Evolutionary conservation across 2,329 filamentous ascomycete genomes (phyloP), one percentile per base, ranked within the genome.

Genomic region (Rutstroemia sp.): DNA sequence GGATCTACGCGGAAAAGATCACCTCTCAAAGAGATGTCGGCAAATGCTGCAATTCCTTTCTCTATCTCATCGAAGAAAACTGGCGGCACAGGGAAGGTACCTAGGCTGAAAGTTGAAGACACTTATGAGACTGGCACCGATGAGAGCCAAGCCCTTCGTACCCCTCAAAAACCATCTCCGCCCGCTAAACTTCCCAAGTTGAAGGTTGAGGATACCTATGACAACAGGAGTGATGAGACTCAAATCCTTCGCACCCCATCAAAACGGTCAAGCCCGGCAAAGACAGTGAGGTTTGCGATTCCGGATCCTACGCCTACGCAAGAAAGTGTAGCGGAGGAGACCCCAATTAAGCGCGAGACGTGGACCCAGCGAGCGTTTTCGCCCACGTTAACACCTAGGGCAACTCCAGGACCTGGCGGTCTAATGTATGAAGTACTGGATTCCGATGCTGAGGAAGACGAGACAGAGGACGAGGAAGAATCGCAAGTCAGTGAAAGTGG

Each of bases 191-290:
- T 58, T n/a, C 63, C 62, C 1, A 65, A 51, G 25, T 57, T 67
- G 10, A 63, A 63, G 51, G 49, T 68, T 45, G 57, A 60, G 49
- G 66, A 69, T 58, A 66, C 64, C 2, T 68, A 60, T 53, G 60
- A 64, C 19, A 63, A 49, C 4, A 51, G 42, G n/a, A 58, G 52
- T 19, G 58, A 61, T 37, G 55, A 51, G 16, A 68, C 61, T 48
- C 60, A 58, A 42, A 46, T 58, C 12, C 41, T 58, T 38, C 61
- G 59, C 14, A 62, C 63, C 3, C 64, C 65, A 9, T 23, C 53
- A 5, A 67, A 60, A 50, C 46, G 53, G 42, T 60, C 63, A 25
- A 68, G 64, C 58, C 62, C 64, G 4, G 47, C 61, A 7, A 69
- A 69, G 55, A 65, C 47, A 53, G 66, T 67, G 19, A 60, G 66